Percentiles rank a stretch among this genome's conserved stretches.
Conservation (phyloP, 768 basidiomycete species). For the Calvatia gigantea region DNA sequence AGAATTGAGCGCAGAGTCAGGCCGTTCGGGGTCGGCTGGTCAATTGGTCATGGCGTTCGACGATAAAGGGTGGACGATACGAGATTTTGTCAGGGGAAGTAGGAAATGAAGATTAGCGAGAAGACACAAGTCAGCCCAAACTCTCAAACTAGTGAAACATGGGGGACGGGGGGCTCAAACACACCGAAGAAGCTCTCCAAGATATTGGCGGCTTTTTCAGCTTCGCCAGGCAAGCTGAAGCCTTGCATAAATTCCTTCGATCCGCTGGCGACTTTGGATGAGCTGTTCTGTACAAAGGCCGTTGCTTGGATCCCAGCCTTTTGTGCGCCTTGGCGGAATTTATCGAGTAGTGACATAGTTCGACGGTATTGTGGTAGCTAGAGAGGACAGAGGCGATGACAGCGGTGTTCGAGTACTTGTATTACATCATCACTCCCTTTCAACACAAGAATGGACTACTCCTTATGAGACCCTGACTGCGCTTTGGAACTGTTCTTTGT, state of each 20-base stretch:
- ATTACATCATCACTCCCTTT: background rate
- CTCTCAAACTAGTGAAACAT: constrained; percentile 2
- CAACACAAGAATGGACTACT: too few relatives aligned
- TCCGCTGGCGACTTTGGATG: constrained; percentile 67
- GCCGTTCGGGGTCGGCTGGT: constrained; percentile 81
- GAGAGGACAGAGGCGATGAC: background rate
- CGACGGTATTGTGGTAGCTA: background rate
- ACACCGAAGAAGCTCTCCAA: constrained; percentile 86
- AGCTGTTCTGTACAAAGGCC: constrained; percentile 66
- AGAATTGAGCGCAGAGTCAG: constrained; percentile 88
- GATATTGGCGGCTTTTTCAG: constrained; percentile 92
- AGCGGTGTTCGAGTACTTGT: background rate
- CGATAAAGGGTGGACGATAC: background rate
- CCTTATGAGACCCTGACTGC: too few relatives aligned
- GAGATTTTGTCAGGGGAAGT: background rate
- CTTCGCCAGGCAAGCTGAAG: constrained; percentile 89
- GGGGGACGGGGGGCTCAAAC: constrained; percentile 20
- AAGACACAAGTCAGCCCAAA: constrained; percentile 5
- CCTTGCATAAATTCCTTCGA: constrained; percentile 78
- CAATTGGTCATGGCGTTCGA: background rate
- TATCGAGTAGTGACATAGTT: constrained; percentile 59
- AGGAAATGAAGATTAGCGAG: constrained; percentile 6
- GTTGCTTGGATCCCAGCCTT: constrained; percentile 82
- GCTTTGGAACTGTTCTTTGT: too few relatives aligned
- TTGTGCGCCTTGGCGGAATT: constrained; percentile 75